Base-by-base conservation (phyloP, 345 rosid genomes). In the Jatropha curcas region DNA sequence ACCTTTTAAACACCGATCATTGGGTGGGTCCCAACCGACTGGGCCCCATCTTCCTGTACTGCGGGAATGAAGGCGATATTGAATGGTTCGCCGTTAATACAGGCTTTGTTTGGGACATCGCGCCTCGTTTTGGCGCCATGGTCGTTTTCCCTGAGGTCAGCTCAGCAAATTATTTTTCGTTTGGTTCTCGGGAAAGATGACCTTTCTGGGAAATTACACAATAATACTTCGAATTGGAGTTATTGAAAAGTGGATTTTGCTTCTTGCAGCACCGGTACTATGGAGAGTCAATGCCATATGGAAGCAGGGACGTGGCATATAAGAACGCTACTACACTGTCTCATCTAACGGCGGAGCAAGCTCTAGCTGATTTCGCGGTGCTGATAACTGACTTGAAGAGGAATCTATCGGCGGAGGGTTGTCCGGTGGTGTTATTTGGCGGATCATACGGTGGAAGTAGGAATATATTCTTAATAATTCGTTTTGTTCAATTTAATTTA, bases 381-480 rank as follows among this genome's bases (percentile, higher is more conserved):
- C 73, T 94, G 67, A 71, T 88, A 34, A 88, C 88, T 24, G 80
- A 92, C 77, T 80, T 92, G 83, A 90, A 94, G 72, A 79, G 86
- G 73, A 94, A 92, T 73, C 82, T 94, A 59, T 90, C 97, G 8
- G 98, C 98, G 0, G 86, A 89, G 83, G 89, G 82, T 20, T 94
- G 85, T 28, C 97, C 97, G 0, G 97, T 90, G 60, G 93, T 94
- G 60, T 80, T 94, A 77, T 92, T 94, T 74, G 98, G 98, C 1
- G 98, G 98, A 72, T 94, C 98, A 24, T 92, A 94, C 50, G 97
- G 98, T 76, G 98, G 98, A 88, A 94, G 97, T 94, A 88, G 80
- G 92, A 20, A 14, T n/a, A n/a, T n/a, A n/a, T n/a, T 48, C 2
- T 39, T 39, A 43, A 20, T 53, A 20, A 16, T 25, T 20, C 14